Conservation (phyloP, 371 early-diverging fungal genomes). For the Actinomortierella ambigua region DNA sequence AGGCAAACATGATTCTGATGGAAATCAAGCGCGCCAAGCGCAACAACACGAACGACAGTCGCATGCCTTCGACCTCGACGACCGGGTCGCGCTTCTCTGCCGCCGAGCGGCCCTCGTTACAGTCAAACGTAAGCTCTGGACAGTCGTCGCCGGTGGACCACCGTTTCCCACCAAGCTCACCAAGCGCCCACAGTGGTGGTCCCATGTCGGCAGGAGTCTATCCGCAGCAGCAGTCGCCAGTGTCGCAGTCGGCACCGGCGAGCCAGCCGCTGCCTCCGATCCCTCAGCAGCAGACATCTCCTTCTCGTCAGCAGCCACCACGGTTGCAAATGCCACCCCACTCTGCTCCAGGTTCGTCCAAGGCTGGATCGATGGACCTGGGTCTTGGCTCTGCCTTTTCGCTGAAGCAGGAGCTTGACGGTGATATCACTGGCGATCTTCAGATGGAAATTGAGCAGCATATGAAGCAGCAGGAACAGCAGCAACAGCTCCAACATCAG, state of each 20-base stretch:
- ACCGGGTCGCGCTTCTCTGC: constrained; percentile 24
- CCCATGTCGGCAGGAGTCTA: constrained; percentile 36
- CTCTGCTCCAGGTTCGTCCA: constrained; percentile 3
- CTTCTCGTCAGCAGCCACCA: constrained; percentile 38
- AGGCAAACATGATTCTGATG: constrained; percentile 81
- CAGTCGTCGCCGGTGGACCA: constrained; percentile 34
- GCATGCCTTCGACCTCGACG: constrained; percentile 26
- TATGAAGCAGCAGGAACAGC: constrained; percentile 19
- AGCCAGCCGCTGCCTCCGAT: constrained; percentile 3
- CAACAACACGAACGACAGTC: constrained; percentile 24
- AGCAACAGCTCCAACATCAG: constrained; percentile 15
- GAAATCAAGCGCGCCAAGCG: constrained; percentile 73
- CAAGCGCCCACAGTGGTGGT: constrained; percentile 29
- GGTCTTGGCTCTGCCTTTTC: constrained; percentile 18
- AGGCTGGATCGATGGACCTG: constrained; percentile 13
- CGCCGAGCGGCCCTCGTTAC: constrained; percentile 6
- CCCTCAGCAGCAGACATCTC: constrained; percentile 18
- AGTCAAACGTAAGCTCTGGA: constrained; percentile 20
- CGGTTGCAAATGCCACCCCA: constrained; percentile 39
- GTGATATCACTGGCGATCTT: constrained; percentile 28
- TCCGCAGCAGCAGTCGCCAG: constrained; percentile 28
- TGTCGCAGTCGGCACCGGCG: constrained; percentile 28
- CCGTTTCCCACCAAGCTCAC: constrained; percentile 25
- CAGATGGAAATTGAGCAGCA: constrained; percentile 42
- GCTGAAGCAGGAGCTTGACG: constrained; percentile 38